Conservation (phyloP, 768 basidiomycete species). For the Agaricus sinodeliciosus region DNA sequence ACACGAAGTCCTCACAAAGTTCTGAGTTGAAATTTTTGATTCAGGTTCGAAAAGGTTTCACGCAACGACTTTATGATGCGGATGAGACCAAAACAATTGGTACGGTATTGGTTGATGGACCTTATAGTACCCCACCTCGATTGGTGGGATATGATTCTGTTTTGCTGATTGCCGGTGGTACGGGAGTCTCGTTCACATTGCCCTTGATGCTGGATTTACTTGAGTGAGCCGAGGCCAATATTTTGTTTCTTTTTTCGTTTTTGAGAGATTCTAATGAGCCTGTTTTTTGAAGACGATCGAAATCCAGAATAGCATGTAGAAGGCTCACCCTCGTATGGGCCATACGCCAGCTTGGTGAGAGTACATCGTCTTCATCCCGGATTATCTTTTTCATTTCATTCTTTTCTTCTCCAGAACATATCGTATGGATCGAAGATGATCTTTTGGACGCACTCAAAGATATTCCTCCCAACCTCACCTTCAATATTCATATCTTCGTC, state of each 20-base stretch:
- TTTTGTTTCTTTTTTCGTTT: too few relatives aligned
- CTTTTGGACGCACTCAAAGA: constrained; percentile 26
- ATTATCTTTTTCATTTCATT: too few relatives aligned
- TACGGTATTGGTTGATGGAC: constrained; percentile 48
- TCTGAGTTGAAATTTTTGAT: constrained; percentile 47
- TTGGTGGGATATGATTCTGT: constrained; percentile 31
- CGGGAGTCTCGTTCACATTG: constrained; percentile 41
- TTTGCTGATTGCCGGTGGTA: constrained; percentile 41
- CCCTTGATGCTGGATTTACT: constrained; percentile 38
- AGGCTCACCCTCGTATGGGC: constrained; percentile 38
- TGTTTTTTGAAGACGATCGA: constrained; percentile 19
- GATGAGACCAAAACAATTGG: constrained; percentile 14
- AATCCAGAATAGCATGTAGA: constrained; percentile 19
- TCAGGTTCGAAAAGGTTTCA: constrained; percentile 55
- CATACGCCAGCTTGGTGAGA: constrained; percentile 32
- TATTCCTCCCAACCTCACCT: constrained; percentile 21
- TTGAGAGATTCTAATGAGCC: background rate
- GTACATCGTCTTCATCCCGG: background rate
- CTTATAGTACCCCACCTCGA: constrained; percentile 33
- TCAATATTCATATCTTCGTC: constrained; percentile 35
- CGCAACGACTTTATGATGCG: constrained; percentile 34
- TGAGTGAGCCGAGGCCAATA: constrained; percentile 21
- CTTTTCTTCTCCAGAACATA: constrained; percentile 21
- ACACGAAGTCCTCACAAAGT: constrained; percentile 13
- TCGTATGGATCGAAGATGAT: constrained; percentile 38